Conservation (phyloP, 345 rosid genomes). For the Microcos paniculata region DNA sequence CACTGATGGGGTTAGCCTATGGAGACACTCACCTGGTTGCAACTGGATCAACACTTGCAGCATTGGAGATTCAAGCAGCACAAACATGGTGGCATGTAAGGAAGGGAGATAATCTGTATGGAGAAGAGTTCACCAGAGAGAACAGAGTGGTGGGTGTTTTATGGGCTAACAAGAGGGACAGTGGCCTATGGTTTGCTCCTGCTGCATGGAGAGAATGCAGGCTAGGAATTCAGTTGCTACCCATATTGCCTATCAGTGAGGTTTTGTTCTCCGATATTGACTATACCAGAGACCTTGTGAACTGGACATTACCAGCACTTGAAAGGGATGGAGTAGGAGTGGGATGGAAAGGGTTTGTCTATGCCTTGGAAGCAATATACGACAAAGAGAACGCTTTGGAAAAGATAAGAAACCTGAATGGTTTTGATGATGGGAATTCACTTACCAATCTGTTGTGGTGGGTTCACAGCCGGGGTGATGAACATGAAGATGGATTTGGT, state of each 20-base stretch:
- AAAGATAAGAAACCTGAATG: slow-evolving; percentile 56
- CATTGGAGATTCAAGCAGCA: slow-evolving; percentile 88
- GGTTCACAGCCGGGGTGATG: slow-evolving; percentile 66
- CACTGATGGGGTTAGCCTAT: slow-evolving; percentile 89
- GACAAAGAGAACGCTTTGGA: slow-evolving; percentile 63
- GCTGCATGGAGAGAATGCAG: slow-evolving; percentile 76
- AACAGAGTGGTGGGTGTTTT: slow-evolving; percentile 82
- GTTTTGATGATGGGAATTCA: slow-evolving; percentile 77
- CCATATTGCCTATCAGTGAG: slow-evolving; percentile 66
- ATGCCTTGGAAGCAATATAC: slow-evolving; percentile 72
- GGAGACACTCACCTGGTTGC: slow-evolving; percentile 78
- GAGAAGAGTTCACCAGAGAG: slow-evolving; percentile 60
- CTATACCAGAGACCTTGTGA: slow-evolving; percentile 65
- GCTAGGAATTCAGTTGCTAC: slow-evolving; percentile 85
- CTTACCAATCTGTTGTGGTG: slow-evolving; percentile 85
- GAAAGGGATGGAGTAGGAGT: slow-evolving; percentile 71
- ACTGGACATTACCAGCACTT: slow-evolving; percentile 75
- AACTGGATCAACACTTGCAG: slow-evolving; percentile 58
- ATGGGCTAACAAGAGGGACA: slow-evolving; percentile 92
- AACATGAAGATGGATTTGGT: slow-evolving; percentile 30
- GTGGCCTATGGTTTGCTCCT: slow-evolving; percentile 91
- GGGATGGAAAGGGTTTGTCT: slow-evolving; percentile 93
- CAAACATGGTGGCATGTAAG: slow-evolving; percentile 92
- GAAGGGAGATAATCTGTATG: slow-evolving; percentile 57
- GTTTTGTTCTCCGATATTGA: slow-evolving; percentile 64